Evolutionary conservation across 1,139 yeast species (phyloP).

Genomic region (Eremothecium sinecaudum): DNA sequence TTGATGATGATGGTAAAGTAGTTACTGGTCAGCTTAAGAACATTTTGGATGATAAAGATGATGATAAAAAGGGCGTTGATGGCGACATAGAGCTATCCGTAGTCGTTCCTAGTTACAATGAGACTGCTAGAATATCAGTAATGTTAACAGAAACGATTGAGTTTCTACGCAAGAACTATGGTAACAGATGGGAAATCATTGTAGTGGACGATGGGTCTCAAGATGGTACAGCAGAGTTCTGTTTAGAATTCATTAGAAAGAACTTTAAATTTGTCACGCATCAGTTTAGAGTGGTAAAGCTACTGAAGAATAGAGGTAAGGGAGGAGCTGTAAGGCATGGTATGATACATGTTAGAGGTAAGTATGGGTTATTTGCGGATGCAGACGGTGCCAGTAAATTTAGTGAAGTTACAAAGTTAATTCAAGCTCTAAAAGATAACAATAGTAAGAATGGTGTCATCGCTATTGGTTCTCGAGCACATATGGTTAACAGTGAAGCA

Average conservation of each 20-base stretch:
- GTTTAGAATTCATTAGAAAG: conserved; percentile 52
- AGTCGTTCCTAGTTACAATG: conserved; percentile 88
- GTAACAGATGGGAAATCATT: conserved; percentile 55
- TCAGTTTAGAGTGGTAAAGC: conserved; percentile 55
- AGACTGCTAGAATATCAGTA: conserved; percentile 55
- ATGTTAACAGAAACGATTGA: conserved; percentile 75
- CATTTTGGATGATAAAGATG: conserved; percentile 17
- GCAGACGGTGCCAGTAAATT: conserved; percentile 96
- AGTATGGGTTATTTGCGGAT: conserved; percentile 77
- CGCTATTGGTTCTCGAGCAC: conserved; percentile 91
- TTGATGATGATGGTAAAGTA: conserved; percentile 25
- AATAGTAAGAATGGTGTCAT: conserved; percentile 30
- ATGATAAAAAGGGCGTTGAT: conserved; percentile 8
- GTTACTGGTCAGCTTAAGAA: conserved; percentile 19
- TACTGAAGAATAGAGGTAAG: conserved; percentile 77
- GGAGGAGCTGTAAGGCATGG: conserved; percentile 99
- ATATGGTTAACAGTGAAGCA: conserved; percentile 92
- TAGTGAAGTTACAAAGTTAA: conserved; percentile 51
- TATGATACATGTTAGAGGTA: conserved; percentile 64
- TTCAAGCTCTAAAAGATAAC: conserved; percentile 36
- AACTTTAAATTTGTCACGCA: conserved; percentile 45
- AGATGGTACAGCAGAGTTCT: conserved; percentile 71
- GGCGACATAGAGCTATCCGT: conserved; percentile 49
- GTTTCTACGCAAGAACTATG: conserved; percentile 36
- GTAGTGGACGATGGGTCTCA: conserved; percentile 87